phyloP scores from a whole-genome alignment of 75 land plant species.

The Sequoia sempervirens region DNA sequence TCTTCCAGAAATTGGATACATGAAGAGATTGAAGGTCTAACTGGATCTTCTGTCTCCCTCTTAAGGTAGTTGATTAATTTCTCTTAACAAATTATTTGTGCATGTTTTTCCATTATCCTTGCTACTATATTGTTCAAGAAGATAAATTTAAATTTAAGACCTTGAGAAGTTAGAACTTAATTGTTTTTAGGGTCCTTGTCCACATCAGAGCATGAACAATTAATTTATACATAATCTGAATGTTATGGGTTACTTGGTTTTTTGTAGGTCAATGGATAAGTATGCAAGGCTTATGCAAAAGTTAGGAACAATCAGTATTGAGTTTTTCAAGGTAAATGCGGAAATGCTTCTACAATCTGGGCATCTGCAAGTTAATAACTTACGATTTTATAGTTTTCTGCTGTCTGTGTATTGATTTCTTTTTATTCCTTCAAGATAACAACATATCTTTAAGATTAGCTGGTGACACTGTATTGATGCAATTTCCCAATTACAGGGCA shows the following conservation, averaged over 20 bases:
- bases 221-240: background rate
- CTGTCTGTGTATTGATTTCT: background rate
- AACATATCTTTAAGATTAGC: background rate
- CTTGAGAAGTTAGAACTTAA: background rate
- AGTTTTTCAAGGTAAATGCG: slow-evolving; percentile 78
- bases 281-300: slow-evolving; percentile 99
- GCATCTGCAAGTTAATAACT: background rate
- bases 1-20: slow-evolving; percentile 28
- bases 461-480: background rate
- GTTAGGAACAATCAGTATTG: slow-evolving; percentile 72
- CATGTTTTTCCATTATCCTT: slow-evolving; percentile 1
- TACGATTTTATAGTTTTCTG: background rate
- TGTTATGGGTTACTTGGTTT: background rate
- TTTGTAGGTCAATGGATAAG: slow-evolving; percentile 84
- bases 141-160: background rate
- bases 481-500: slow-evolving; percentile 52
- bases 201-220: background rate
- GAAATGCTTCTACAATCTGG: background rate
- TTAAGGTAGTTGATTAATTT: slow-evolving; percentile 47
- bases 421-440: slow-evolving; percentile 14
- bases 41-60: slow-evolving; percentile 83
- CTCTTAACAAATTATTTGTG: slow-evolving; percentile 4
- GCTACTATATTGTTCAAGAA: background rate
- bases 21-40: slow-evolving; percentile 62
- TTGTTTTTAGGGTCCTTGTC: background rate